Percentiles rank a stretch among this genome's conserved stretches.
These are phyloP conservation scores for Phylloporus arenicola DNA, from an alignment of 768 basidiomycete species.

Conservation along the genomic window DNA sequence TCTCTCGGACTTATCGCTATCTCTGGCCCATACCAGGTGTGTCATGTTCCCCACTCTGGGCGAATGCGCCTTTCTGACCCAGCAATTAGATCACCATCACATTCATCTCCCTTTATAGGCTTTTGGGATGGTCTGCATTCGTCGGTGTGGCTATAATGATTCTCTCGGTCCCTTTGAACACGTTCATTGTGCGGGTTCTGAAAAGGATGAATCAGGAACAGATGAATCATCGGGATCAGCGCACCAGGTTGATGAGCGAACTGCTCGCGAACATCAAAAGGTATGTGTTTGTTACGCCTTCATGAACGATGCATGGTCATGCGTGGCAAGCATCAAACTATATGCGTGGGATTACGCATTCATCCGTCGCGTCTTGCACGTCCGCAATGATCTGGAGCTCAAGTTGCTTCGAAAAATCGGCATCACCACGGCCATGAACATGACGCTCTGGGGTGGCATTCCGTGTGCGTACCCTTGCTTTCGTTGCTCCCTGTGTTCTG, in stretches of 20 bases:
- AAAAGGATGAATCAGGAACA: slow-evolving; percentile 80
- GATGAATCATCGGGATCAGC: slow-evolving; percentile 89
- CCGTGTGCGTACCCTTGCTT: slow-evolving; percentile 36
- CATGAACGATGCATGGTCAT: background rate
- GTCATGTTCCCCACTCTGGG: slow-evolving; percentile 1
- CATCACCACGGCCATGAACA: slow-evolving; percentile 59
- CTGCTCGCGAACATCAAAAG: slow-evolving; percentile 89
- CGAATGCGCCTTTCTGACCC: background rate
- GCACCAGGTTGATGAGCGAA: slow-evolving; percentile 87
- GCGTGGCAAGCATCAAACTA: slow-evolving; percentile 65
- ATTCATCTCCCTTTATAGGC: slow-evolving; percentile 82
- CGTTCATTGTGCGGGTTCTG: slow-evolving; percentile 60
- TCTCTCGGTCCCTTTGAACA: slow-evolving; percentile 73
- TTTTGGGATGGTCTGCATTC: slow-evolving; percentile 89
- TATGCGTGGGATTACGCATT: slow-evolving; percentile 97
- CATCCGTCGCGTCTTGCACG: slow-evolving; percentile 66
- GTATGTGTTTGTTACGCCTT: slow-evolving; percentile 25
- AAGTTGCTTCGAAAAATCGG: slow-evolving; percentile 81
- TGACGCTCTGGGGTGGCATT: slow-evolving; percentile 62
- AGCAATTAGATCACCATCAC: slow-evolving; percentile 67
- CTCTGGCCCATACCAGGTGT: slow-evolving; percentile 80
- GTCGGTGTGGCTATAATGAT: slow-evolving; percentile 87
- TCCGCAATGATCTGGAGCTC: slow-evolving; percentile 79
- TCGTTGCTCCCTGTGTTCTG: background rate
- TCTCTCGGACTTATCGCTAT: slow-evolving; percentile 79